Evolutionary conservation across 202 grass and related monocot genomes (phyloP), one percentile per base, ranked within the genome.

Genomic region (Panicum hallii): DNA sequence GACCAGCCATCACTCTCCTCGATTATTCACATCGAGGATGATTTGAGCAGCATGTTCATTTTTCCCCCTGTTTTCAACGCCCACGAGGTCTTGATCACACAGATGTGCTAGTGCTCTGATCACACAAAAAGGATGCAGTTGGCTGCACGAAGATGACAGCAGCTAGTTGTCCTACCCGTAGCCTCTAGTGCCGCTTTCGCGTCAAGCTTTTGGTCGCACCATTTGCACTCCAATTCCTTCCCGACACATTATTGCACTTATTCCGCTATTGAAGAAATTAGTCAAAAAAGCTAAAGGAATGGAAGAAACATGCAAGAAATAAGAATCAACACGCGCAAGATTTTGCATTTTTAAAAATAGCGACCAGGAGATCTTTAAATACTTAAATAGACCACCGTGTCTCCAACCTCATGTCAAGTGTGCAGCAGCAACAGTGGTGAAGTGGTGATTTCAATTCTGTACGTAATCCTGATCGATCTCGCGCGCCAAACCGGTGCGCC

Each of bases 121-220:
- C 63, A 45, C 20, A 44, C 44, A 62, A 61, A 55, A 52, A 66
- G 11, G 63, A 53, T 64, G 47, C 47, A 22, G 47, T 36, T 45
- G 55, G 45, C 61, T 34, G 23, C 70, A 17, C 19, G 12, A 57
- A 72, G 64, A 78, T 77, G 72, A 80, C 66, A 70, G 57, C 78
- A 48, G 47, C 9, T 56, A 7, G 2, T 36, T 53, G 40, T 8
- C 84, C 36, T 20, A 1, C 26, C 60, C 26, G 11, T 66, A 68
- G 54, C 54, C 52, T 32, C 60, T 54, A 48, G 5, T 63, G 28
- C 45, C 20, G 45, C 83, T 38, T 69, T 26, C 30, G 6, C 14
- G 45, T 16, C 5, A 82, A 61, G 79, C 79, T 78, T 88, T 75
- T 67, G 63, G 54, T 65, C 57, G 74, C 45, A 28, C 71, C 63